Evolutionary conservation across 768 basidiomycete species (phyloP).

Genomic region (Trametes sanguinea): DNA sequence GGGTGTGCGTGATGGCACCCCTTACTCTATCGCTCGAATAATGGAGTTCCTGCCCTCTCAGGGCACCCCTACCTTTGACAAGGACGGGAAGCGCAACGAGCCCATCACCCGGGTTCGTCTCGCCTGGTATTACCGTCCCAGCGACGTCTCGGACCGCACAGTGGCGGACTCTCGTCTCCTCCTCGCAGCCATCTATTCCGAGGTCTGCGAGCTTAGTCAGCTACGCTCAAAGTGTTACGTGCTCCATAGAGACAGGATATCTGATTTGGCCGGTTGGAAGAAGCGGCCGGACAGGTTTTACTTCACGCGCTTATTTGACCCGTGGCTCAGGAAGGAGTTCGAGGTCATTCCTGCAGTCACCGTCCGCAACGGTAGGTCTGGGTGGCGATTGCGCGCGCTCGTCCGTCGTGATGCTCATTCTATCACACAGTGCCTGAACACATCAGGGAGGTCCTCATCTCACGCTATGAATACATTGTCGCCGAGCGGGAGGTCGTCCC

Average conservation of each 20-base stretch:
- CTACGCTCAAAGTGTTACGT: constrained; percentile 93
- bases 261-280: constrained; percentile 92
- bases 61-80: constrained; percentile 52
- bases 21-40: constrained; percentile 93
- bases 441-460: constrained; percentile 73
- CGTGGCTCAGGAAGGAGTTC: constrained; percentile 97
- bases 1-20: constrained; percentile 90
- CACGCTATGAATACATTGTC: constrained; percentile 92
- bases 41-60: constrained; percentile 93
- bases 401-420: constrained; percentile 10
- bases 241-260: constrained; percentile 92
- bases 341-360: constrained; percentile 88
- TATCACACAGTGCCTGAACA: constrained; percentile 67
- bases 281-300: constrained; percentile 94
- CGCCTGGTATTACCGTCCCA: constrained; percentile 95
- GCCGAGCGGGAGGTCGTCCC: constrained; percentile 92
- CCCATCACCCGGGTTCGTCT: constrained; percentile 82
- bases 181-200: constrained; percentile 94
- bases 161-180: constrained; percentile 90
- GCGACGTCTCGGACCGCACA: constrained; percentile 91
- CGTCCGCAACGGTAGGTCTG: constrained; percentile 81
- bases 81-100: constrained; percentile 65
- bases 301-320: constrained; percentile 94
- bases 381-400: background rate
- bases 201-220: constrained; percentile 93